phyloP scores from a whole-genome alignment of 1,284 basidiomycete species.

The Malassezia nana region DNA sequence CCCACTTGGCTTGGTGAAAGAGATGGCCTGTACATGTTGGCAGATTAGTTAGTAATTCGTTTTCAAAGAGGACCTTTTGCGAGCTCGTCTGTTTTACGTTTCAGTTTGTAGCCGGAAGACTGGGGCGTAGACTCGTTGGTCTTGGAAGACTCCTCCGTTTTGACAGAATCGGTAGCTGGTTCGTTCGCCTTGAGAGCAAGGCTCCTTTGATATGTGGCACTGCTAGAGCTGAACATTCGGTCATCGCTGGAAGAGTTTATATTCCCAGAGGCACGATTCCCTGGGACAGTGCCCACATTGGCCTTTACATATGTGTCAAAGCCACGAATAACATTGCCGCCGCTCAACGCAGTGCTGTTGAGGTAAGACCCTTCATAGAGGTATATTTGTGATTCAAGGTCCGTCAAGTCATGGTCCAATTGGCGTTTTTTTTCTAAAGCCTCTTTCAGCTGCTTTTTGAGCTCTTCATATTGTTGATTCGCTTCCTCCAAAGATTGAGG shows the following conservation, averaged over 20 bases:
- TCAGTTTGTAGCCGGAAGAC: conserved; percentile 14
- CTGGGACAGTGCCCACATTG: neutral
- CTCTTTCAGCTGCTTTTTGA: conserved; percentile 27
- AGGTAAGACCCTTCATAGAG: conserved; percentile 46
- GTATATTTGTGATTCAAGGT: conserved; percentile 46
- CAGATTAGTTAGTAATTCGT: neutral
- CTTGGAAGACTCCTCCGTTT: neutral
- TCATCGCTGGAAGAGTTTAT: conserved; percentile 27
- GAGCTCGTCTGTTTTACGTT: conserved; percentile 7
- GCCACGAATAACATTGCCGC: conserved; percentile 47
- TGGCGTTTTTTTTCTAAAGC: conserved; percentile 33
- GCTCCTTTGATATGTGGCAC: conserved; percentile 37
- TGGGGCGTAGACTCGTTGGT: neutral
- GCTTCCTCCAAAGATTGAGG: conserved; percentile 33
- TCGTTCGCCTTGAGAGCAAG: conserved; percentile 39
- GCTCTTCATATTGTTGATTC: conserved; percentile 29
- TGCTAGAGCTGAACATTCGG: conserved; percentile 35
- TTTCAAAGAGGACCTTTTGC: neutral
- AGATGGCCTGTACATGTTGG: neutral
- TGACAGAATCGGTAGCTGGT: conserved; percentile 1
- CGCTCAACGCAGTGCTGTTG: conserved; percentile 32
- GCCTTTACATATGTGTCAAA: conserved; percentile 44
- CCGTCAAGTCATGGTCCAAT: conserved; percentile 37
- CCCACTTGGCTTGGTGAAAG: neutral
- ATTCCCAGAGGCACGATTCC: conserved; percentile 7